Evolutionary conservation across 768 basidiomycete species (phyloP).

Genomic region (Lentinula lateritia): DNA sequence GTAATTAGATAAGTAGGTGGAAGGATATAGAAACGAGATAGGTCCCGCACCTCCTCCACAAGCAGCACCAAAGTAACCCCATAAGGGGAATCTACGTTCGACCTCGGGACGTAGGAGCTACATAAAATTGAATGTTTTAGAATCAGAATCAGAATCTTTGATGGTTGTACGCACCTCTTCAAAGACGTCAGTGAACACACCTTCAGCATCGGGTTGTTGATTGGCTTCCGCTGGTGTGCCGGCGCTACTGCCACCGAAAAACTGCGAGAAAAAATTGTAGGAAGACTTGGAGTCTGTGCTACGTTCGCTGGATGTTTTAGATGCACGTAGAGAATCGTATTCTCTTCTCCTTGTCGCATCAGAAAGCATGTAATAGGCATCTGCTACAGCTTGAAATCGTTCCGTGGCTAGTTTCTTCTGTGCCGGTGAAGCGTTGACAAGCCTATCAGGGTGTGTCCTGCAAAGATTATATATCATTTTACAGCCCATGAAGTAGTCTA

Average conservation of each 20-base stretch:
- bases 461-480: constrained; percentile 12
- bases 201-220: constrained; percentile 67
- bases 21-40: not conserved
- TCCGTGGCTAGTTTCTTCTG: constrained; percentile 78
- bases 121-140: not conserved
- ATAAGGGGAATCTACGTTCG: constrained; percentile 62
- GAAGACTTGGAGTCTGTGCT: constrained; percentile 64
- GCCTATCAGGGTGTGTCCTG: constrained; percentile 87
- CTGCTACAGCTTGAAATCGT: constrained; percentile 82
- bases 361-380: constrained; percentile 91
- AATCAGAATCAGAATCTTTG: not conserved
- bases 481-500: not conserved
- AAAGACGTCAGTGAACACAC: constrained; percentile 85
- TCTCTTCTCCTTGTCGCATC: constrained; percentile 67
- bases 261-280: constrained; percentile 70
- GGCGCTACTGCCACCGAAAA: constrained; percentile 46
- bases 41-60: constrained; percentile 42
- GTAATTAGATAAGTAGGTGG: constrained; percentile 59
- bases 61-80: constrained; percentile 53
- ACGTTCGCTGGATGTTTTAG: constrained; percentile 43
- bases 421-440: constrained; percentile 61
- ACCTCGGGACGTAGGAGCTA: constrained; percentile 82
- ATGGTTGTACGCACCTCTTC: constrained; percentile 60
- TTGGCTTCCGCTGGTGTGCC: constrained; percentile 21
- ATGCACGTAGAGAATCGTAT: constrained; percentile 65